Evolutionary conservation across 441 rosid species (phyloP).

Genomic region (Pelargonium citronellum): DNA sequence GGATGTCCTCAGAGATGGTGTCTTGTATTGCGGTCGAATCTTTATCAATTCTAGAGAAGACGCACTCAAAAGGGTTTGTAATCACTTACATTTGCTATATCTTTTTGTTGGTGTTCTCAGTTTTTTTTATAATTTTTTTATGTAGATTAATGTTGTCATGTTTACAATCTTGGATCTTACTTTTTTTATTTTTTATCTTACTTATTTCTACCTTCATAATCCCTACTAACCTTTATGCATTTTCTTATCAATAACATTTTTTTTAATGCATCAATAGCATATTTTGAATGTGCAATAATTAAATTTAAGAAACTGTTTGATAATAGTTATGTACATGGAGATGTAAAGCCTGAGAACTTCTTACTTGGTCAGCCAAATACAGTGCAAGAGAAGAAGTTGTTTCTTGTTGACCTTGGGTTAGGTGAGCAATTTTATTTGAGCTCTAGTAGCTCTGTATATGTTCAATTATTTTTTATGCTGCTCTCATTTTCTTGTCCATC

Average conservation of each 20-base stretch:
- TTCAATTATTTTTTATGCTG: too few relatives aligned
- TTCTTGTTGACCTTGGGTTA: constrained; percentile 93
- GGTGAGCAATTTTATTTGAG: constrained; percentile 38
- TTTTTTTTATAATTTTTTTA: background rate
- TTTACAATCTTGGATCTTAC: background rate
- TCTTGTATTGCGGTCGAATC: constrained; percentile 96
- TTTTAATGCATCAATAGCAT: background rate
- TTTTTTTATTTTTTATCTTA: background rate
- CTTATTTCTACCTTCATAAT: background rate
- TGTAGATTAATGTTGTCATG: too few relatives aligned
- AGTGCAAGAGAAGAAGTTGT: constrained; percentile 85
- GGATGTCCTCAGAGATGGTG: constrained; percentile 96
- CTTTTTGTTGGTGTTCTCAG: background rate
- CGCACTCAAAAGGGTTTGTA: constrained; percentile 86
- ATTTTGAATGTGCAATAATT: constrained; percentile 11
- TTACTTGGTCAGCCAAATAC: constrained; percentile 79
- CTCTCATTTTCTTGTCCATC: constrained; percentile 7
- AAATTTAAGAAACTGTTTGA: constrained; percentile 14
- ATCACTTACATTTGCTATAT: background rate
- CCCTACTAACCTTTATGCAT: background rate
- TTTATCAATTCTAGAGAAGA: constrained; percentile 86
- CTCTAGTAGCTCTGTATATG: background rate
- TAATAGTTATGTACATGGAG: constrained; percentile 95
- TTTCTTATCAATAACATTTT: background rate
- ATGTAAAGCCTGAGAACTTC: constrained; percentile 61